Evolutionary conservation across 2,329 filamentous ascomycete genomes (phyloP), one percentile per base, ranked within the genome.

Genomic region (Calonectria ilicicola): DNA sequence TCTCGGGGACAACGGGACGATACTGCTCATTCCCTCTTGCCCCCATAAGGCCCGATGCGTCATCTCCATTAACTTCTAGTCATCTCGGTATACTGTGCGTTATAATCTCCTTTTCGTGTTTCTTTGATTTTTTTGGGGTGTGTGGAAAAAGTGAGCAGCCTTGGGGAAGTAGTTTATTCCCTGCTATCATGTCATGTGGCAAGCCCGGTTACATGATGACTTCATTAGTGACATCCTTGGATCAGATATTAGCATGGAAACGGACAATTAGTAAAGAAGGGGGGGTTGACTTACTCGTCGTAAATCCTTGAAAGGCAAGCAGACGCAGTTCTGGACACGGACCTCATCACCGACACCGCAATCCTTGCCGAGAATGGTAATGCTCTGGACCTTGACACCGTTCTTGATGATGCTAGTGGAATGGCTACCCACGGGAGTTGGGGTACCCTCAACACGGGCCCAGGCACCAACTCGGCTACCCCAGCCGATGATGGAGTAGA

Each of bases 401-500:
- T 98, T 98, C 91, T 98, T 98, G 85, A 98, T 90, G 80, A 98
- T 95, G 86, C 94, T 98, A 17, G 96, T 98, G 67, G 92, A 94
- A 87, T 98, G 96, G 87, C 94, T 98, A 65, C 90, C 93, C 68
- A 95, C 92, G 0, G 96, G 94, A 19, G 94, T 97, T 1, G 96
- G 96, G 1, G 95, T 98, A 67, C 97, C 97, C 86, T 99, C 97
- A 29, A 99, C 96, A 83, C 97, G 93, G 65, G 97, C 96, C 97
- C 97, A 99, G n/a, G 96, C 95, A 74, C 97, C 97, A 19, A 99
- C 93, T 75, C 95, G 94, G 87, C 95, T 97, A 85, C 94, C 94
- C 97, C 97, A 98, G 70, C 97, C 97, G 79, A 99, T 95, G 80
- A 99, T 98, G 5, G 95, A 94, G 88, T 98, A 98, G 79, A 98